phyloP scores from a whole-genome alignment of 345 rosid genomes.

The Camelina laxa region DNA sequence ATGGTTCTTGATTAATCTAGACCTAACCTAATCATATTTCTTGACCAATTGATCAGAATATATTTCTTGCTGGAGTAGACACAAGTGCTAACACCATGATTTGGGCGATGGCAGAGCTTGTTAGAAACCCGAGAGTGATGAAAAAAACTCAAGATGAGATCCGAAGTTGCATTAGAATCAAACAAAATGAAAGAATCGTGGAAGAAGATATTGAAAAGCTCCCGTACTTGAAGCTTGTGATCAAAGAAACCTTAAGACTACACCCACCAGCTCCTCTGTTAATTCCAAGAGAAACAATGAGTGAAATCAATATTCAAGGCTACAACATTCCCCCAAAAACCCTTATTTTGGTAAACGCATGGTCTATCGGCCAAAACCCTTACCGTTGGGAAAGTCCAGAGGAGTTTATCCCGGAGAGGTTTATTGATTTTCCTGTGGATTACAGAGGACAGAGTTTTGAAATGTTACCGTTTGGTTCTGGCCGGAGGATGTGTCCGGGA shows the following conservation, averaged over 20 bases:
- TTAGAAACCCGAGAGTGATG: constrained; percentile 26
- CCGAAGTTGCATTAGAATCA: constrained; percentile 24
- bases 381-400: constrained; percentile 9
- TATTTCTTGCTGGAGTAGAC: constrained; percentile 36
- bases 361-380: constrained; percentile 14
- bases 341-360: not conserved
- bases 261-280: constrained; percentile 55
- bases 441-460: constrained; percentile 28
- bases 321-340: constrained; percentile 10
- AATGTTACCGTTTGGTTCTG: constrained; percentile 36
- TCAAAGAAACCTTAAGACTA: constrained; percentile 43
- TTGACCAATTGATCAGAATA: not conserved
- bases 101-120: constrained; percentile 34
- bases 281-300: constrained; percentile 59
- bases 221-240: constrained; percentile 53
- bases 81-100: constrained; percentile 28
- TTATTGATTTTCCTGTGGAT: constrained; percentile 12
- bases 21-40: not conserved
- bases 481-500: constrained; percentile 36
- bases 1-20: not conserved
- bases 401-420: constrained; percentile 35
- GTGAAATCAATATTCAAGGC: constrained; percentile 37
- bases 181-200: constrained; percentile 19
- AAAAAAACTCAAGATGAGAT: constrained; percentile 25
- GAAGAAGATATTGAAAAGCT: constrained; percentile 52